Evolutionary conservation across 805 yeast species (phyloP), one percentile per base, ranked within the genome.

Genomic region (Starmerella roubikii): DNA sequence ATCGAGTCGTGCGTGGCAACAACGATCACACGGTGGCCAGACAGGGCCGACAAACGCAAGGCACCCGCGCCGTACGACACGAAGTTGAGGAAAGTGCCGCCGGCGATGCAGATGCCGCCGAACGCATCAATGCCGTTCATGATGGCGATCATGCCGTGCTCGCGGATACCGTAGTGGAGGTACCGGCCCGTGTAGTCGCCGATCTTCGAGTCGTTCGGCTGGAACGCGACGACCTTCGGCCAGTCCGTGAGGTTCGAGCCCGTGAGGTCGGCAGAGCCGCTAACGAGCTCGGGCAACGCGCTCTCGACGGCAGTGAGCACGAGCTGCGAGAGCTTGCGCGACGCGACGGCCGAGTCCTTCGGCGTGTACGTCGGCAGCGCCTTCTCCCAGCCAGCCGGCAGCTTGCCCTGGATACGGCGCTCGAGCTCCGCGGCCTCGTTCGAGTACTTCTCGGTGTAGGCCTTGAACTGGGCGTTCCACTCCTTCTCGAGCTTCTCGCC

Each of bases 131-230:
- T 80, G 78, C 98, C 98, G 67, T 91, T 88, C 76, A 86, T 72
- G 62, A 86, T 80, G 50, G 96, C 95, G 68, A 94, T 95, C 96
- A 88, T 85, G 64, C 83, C 96, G 67, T 91, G 97, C 72, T 88
- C 98, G 68, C 98, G 80, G 50, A 88, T 94, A 77, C 98, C 98
- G 63, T 78, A 88, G 69, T 96, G 79, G 65, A 88, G 71, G 70
- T 88, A 88, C 61, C 94, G 78, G 60, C 98, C 98, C 42, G 75
- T 48, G 71, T 78, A 86, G 57, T 75, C 75, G 64, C 97, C 97
- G 51, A 83, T 67, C 34, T 76, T 76, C 44, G 84, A 65, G 40
- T 74, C 57, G 40, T 84, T 82, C 40, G 91, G 82, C 73, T 91
- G 95, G 86, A 86, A 88, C 65, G 86, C 94, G 50, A 72, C 73